Base-by-base conservation (phyloP, 768 basidiomycete species). In the Suillus spraguei region DNA sequence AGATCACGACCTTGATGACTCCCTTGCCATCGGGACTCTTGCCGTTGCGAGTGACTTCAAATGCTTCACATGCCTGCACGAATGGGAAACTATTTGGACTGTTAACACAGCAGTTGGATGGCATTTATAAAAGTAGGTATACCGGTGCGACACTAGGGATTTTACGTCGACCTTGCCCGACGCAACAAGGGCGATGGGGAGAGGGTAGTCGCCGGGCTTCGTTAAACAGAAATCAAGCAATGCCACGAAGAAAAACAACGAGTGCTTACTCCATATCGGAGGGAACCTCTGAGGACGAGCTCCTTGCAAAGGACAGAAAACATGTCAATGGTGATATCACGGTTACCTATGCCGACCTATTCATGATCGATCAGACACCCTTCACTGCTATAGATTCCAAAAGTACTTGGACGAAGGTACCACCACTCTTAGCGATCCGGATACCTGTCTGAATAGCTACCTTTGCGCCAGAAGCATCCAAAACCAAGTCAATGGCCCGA, bases 381-480 rank as follows among this genome's bases (percentile, higher is more conserved):
- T 52, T 47, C 58, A 55, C 8, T 39, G 36, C 33, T 1, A 47
- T 61, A 16, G 38, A 17, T 41, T 32, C 52, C 32, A n/a, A 46
- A 67, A 74, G 35, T 66, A 84, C 88, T 78, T 91, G 89, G 17
- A 92, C 85, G 70, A 86, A 85, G 5, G 84, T 88, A 56, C 94
- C 93, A 62, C 94, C 93, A 41, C 83, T 78, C 77, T 88, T 89
- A 63, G 86, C 89, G 58, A 96, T 78, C 71, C 86, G 84, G 66
- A 95, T 77, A 17, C 86, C 94, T 49, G 92, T 95, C 74, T 94
- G 94, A 63, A 97, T 92, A 58, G 94, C 95, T 7, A 88, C 88
- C 75, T 97, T 94, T 4, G 95, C 95, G 28, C 96, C 95, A 63
- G 91, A 94, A 13, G 94, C 94, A 71, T 99, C 95, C 54, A 97